Conservation (phyloP, 2,329 filamentous ascomycete species). For the Gremmenia infestans region DNA sequence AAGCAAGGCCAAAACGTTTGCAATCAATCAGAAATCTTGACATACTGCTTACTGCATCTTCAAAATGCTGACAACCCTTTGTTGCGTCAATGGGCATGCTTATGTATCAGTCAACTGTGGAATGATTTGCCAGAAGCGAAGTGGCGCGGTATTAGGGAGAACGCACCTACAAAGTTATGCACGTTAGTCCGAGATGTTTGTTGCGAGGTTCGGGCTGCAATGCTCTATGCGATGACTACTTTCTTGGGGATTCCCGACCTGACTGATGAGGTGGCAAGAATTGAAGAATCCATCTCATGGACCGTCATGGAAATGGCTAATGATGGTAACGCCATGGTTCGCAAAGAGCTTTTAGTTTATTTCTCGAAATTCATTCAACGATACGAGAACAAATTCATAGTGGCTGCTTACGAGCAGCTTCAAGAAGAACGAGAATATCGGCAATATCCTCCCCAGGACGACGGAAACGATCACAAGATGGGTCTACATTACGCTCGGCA, state of each 20-base stretch:
- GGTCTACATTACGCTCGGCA: conserved; percentile 56
- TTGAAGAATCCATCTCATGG: conserved; percentile 86
- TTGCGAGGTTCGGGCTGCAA: conserved; percentile 87
- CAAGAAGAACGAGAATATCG: conserved; percentile 74
- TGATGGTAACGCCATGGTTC: conserved; percentile 90
- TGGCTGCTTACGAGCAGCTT: conserved; percentile 87
- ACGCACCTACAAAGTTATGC: conserved; percentile 72
- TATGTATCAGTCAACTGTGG: conserved; percentile 95
- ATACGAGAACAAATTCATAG: conserved; percentile 88
- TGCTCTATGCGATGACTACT: conserved; percentile 88
- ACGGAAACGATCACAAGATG: conserved; percentile 55
- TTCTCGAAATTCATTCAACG: conserved; percentile 86
- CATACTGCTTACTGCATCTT: conserved; percentile 78
- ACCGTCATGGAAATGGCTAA: conserved; percentile 87
- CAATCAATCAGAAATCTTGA: conserved; percentile 84
- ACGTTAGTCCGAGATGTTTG: conserved; percentile 78
- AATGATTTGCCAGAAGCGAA: conserved; percentile 86
- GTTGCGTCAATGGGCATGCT: conserved; percentile 88
- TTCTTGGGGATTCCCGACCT: conserved; percentile 92
- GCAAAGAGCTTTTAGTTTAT: conserved; percentile 89
- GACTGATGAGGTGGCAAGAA: conserved; percentile 83
- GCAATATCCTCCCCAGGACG: conserved; percentile 48
- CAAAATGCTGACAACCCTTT: conserved; percentile 82
- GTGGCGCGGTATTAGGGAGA: conserved; percentile 88
- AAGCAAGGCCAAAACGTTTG: conserved; percentile 88